Base-by-base conservation (phyloP, 768 basidiomycete genomes). In the Suillus paluster region DNA sequence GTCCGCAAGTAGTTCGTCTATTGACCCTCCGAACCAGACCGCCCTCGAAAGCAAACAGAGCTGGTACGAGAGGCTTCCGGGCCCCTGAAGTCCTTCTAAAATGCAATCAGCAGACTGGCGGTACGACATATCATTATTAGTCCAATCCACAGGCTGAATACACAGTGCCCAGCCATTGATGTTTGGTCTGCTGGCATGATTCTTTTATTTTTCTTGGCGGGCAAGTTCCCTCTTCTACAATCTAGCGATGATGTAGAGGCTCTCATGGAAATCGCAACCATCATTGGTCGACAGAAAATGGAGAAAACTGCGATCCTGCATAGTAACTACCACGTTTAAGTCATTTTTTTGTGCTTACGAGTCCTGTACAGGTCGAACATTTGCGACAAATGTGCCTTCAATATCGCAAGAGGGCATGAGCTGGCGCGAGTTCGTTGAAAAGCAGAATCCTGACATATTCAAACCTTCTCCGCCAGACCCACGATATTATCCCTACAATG, bases 61-160 rank as follows among this genome's bases (percentile, higher is more conserved):
- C 97, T 1, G 97, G 97, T 4, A 99, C 97, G 14, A 80, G 97
- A 68, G 97, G 97, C 0, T 99, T 99, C 73, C 86, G 97, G 61
- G 95, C 97, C 1, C 97, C 97, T 0, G 97, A 99, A 69, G 97
- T 99, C 3, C 76, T 99, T 41, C 74, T 99, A 44, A 99, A 99
- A 74, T 99, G 97, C 68, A 86, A 86, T 4, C 91, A 94, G 68
- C 97, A 99, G 76, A 89, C 88, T 10, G 94, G 94, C 64, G 94
- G 97, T 96, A 67, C 64, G 87, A 5, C 49, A n/a, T 77, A 34
- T 60, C 62, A 23, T 23, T 15, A 56, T 41, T 53, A 41, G 42
- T n/a, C 27, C 48, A 38, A 48, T n/a, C n/a, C 33, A 42, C 52
- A 15, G 49, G 46, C 57, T 71, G 58, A 73, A 21, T 6, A 17